Conservation (phyloP, 2,329 filamentous ascomycete species). For the Diaporthe capsici region DNA sequence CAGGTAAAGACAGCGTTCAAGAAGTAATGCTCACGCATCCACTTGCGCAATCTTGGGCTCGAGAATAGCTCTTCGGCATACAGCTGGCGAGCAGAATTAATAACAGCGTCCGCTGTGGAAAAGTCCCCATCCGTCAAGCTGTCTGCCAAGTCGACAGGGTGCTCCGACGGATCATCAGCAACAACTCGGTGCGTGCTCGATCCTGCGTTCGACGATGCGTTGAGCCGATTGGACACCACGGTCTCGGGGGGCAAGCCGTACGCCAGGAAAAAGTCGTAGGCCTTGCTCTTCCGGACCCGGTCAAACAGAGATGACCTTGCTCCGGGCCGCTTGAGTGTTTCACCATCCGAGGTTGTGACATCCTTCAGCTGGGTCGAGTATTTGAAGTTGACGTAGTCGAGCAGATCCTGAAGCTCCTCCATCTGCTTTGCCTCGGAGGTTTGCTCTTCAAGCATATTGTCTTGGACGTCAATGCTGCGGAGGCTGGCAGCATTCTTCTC, state of each 20-base stretch:
- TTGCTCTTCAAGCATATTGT: slow-evolving; percentile 85
- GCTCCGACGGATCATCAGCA: slow-evolving; percentile 85
- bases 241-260: slow-evolving; percentile 93
- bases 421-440: slow-evolving; percentile 85
- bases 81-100: slow-evolving; percentile 86
- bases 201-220: slow-evolving; percentile 58
- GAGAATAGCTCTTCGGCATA: slow-evolving; percentile 91
- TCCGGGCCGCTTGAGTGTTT: slow-evolving; percentile 82
- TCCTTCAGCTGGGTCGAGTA: slow-evolving; percentile 90
- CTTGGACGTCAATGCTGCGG: slow-evolving; percentile 74
- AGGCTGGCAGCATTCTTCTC: slow-evolving; percentile 84
- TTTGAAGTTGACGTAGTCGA: slow-evolving; percentile 96
- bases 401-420: slow-evolving; percentile 95
- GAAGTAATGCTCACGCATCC: slow-evolving; percentile 87
- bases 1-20: slow-evolving; percentile 88
- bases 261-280: slow-evolving; percentile 86
- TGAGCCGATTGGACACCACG: slow-evolving; percentile 87
- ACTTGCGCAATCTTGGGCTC: slow-evolving; percentile 90
- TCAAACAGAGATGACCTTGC: slow-evolving; percentile 86
- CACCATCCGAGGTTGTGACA: slow-evolving; percentile 74
- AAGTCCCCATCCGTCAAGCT: slow-evolving; percentile 81
- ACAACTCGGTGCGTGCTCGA: slow-evolving; percentile 80
- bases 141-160: slow-evolving; percentile 90
- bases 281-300: slow-evolving; percentile 83
- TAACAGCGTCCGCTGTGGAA: slow-evolving; percentile 79